Conservation (phyloP, 2,329 filamentous ascomycete genomes). For the Elsinoe perseae region DNA sequence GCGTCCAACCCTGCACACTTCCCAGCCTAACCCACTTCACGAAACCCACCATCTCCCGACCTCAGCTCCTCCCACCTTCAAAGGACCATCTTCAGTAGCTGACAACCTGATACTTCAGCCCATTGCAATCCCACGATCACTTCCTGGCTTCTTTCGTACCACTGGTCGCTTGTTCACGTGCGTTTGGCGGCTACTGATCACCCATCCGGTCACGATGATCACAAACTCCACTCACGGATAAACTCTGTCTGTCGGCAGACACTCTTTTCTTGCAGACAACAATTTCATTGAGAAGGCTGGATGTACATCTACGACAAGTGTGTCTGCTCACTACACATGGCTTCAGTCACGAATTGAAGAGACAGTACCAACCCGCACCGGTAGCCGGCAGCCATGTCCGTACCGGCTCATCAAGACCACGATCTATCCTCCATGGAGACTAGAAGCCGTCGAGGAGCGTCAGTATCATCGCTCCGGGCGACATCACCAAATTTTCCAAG, state of each 20-base stretch:
- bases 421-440: constrained; percentile 11
- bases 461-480: constrained; percentile 16
- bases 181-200: constrained; percentile 11
- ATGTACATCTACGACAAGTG: not conserved
- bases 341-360: not conserved
- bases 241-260: not conserved
- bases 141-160: not conserved
- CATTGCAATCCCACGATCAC: not conserved
- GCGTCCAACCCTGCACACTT: not conserved
- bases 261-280: not conserved
- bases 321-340: not conserved
- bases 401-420: not conserved
- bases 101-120: not conserved
- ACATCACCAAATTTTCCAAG: constrained; percentile 23
- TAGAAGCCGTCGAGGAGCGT: constrained; percentile 15
- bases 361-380: not conserved
- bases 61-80: not conserved
- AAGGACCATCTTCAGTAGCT: not conserved
- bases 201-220: constrained; percentile 9
- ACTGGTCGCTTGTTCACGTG: constrained; percentile 9
- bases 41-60: constrained; percentile 1
- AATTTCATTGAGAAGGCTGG: not conserved
- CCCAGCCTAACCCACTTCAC: not conserved
- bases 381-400: not conserved
- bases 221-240: constrained; percentile 10